Percentiles rank a stretch among this genome's conserved stretches.
phyloP scores from a whole-genome alignment of 2,329 filamentous ascomycete genomes.

The Pestalotiopsis sp. region DNA sequence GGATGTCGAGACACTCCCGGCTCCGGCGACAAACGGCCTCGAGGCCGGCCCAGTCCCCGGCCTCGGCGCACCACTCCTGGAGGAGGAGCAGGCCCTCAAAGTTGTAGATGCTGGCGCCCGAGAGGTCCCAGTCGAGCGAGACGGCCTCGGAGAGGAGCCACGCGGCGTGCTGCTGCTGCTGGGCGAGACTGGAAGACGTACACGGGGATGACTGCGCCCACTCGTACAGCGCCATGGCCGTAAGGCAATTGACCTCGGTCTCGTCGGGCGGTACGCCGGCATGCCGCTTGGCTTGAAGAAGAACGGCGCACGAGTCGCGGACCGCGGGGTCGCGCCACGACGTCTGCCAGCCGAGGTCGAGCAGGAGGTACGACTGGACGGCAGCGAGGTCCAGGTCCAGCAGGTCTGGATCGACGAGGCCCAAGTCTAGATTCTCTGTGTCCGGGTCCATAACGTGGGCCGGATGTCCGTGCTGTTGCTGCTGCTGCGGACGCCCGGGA shows the following conservation, averaged over 20 bases:
- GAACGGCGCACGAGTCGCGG: background rate
- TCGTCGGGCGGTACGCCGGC: background rate
- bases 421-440: background rate
- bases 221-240: slow-evolving; percentile 11
- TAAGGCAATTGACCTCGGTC: slow-evolving; percentile 12
- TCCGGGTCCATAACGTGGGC: too few species aligned
- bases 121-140: slow-evolving; percentile 7
- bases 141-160: slow-evolving; percentile 2
- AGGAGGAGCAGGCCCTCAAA: slow-evolving; percentile 10
- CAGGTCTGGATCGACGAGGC: background rate
- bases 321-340: slow-evolving; percentile 1
- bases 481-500: too few species aligned
- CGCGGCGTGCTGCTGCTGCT: background rate
- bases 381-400: background rate
- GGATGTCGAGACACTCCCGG: background rate
- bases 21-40: slow-evolving; percentile 2
- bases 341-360: slow-evolving; percentile 8
- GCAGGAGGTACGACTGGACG: slow-evolving; percentile 5
- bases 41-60: slow-evolving; percentile 4
- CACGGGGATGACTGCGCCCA: background rate
- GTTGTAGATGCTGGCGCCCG: slow-evolving; percentile 9
- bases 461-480: too few species aligned
- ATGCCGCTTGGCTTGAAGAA: background rate
- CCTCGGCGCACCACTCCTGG: slow-evolving; percentile 9
- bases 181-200: background rate